phyloP scores from a whole-genome alignment of 306 rosid genomes.

The Potentilla sterilis region DNA sequence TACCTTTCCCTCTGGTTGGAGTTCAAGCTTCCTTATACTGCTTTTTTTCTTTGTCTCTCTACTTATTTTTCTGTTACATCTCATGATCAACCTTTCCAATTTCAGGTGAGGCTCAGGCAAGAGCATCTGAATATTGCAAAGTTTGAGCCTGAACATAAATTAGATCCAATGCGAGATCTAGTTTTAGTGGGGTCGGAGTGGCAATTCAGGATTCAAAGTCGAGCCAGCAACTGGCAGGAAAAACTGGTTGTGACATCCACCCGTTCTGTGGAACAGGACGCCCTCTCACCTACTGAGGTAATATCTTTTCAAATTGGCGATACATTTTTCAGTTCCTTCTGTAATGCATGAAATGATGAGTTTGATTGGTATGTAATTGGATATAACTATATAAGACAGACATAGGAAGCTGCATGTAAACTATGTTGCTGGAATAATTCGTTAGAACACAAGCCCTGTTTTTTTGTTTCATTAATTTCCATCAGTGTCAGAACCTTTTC shows the following conservation, averaged over 20 bases:
- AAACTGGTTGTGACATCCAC: slow-evolving; percentile 94
- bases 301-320: slow-evolving; percentile 6
- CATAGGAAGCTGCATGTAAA: background rate
- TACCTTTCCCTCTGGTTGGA: background rate
- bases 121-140: slow-evolving; percentile 81
- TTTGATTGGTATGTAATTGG: slow-evolving; percentile 1
- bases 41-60: slow-evolving; percentile 1
- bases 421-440: background rate
- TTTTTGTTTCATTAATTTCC: background rate
- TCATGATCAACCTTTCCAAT: slow-evolving; percentile 28
- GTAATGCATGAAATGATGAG: slow-evolving; percentile 8
- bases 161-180: slow-evolving; percentile 91
- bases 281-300: slow-evolving; percentile 80
- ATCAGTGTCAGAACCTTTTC: background rate
- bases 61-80: slow-evolving; percentile 15
- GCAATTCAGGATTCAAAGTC: slow-evolving; percentile 77
- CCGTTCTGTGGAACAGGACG: slow-evolving; percentile 79
- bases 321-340: slow-evolving; percentile 11
- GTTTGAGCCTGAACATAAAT: slow-evolving; percentile 91
- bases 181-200: slow-evolving; percentile 84
- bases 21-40: slow-evolving; percentile 13
- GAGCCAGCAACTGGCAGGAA: slow-evolving; percentile 90
- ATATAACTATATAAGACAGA: background rate
- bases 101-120: slow-evolving; percentile 80
- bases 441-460: background rate